Evolutionary conservation across 2,329 filamentous ascomycete genomes (phyloP).

Genomic region (Ploettnerulaceae sp.): DNA sequence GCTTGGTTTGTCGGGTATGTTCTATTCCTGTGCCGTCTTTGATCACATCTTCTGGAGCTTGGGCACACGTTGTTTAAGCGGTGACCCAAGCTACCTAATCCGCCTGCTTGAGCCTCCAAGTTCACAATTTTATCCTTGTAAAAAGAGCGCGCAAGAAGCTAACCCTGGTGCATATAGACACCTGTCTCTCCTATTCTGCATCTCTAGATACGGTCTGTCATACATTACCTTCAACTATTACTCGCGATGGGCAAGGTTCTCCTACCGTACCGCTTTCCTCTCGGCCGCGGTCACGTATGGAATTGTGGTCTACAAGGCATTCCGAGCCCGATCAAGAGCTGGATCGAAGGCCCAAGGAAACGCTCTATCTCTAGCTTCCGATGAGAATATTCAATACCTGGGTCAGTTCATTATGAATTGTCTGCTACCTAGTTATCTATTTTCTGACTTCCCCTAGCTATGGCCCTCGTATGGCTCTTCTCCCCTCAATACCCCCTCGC

Average conservation of each 20-base stretch:
- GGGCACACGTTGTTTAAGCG: conserved; percentile 7
- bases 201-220: conserved; percentile 77
- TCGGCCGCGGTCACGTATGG: conserved; percentile 90
- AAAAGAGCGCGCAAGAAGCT: conserved; percentile 11
- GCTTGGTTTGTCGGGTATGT: conserved; percentile 80
- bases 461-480: conserved; percentile 94
- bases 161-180: conserved; percentile 55
- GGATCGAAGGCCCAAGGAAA: conserved; percentile 56
- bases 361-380: conserved; percentile 62
- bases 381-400: conserved; percentile 98
- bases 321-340: conserved; percentile 76
- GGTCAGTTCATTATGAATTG: conserved; percentile 51
- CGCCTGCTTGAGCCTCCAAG: conserved; percentile 19
- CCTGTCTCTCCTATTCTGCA: conserved; percentile 76
- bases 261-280: conserved; percentile 86
- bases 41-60: conserved; percentile 2
- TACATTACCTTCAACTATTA: conserved; percentile 88
- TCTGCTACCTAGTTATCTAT: not conserved
- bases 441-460: conserved; percentile 51
- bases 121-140: conserved; percentile 12
- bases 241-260: conserved; percentile 69
- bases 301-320: conserved; percentile 98
- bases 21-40: conserved; percentile 15
- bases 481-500: conserved; percentile 84
- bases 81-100: conserved; percentile 10